Conservation (phyloP, 2,329 filamentous ascomycete genomes). For the Bertia moriformis region DNA sequence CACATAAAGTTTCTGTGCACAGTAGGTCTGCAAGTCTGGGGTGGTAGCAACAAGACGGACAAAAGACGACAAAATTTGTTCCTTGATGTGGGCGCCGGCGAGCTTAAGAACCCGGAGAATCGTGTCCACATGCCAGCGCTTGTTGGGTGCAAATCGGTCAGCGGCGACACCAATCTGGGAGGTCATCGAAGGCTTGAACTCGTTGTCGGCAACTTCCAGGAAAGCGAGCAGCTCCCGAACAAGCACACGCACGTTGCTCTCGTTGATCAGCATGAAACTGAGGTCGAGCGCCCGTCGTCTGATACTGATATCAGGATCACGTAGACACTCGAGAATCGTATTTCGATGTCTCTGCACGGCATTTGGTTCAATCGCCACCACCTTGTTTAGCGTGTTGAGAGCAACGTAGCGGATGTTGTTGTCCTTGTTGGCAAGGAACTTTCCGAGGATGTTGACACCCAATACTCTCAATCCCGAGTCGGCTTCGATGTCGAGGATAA, state of each 20-base stretch:
- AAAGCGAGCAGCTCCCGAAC: constrained; percentile 89
- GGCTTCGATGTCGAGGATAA: constrained; percentile 94
- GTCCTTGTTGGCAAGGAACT: constrained; percentile 94
- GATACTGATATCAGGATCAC: constrained; percentile 97
- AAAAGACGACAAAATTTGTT: constrained; percentile 93
- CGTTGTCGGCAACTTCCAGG: constrained; percentile 89
- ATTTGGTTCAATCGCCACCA: constrained; percentile 94
- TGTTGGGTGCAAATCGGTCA: constrained; percentile 89
- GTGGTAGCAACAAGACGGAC: constrained; percentile 90
- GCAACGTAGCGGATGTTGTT: constrained; percentile 99
- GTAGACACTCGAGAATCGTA: constrained; percentile 87
- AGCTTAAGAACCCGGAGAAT: constrained; percentile 88
- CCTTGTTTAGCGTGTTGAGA: constrained; percentile 91
- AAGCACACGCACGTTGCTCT: constrained; percentile 83
- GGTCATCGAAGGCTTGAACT: constrained; percentile 98
- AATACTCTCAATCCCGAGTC: constrained; percentile 88
- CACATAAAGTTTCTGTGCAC: constrained; percentile 83
- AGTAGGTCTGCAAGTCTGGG: constrained; percentile 87
- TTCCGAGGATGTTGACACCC: constrained; percentile 94
- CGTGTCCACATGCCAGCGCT: constrained; percentile 96
- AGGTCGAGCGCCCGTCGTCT: constrained; percentile 86
- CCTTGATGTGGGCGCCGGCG: constrained; percentile 92
- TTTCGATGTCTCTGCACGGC: constrained; percentile 94
- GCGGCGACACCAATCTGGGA: constrained; percentile 95
- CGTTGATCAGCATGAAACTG: constrained; percentile 96